Evolutionary conservation across 2,329 filamentous ascomycete species (phyloP).

Genomic region (Sclerotinia borealis): DNA sequence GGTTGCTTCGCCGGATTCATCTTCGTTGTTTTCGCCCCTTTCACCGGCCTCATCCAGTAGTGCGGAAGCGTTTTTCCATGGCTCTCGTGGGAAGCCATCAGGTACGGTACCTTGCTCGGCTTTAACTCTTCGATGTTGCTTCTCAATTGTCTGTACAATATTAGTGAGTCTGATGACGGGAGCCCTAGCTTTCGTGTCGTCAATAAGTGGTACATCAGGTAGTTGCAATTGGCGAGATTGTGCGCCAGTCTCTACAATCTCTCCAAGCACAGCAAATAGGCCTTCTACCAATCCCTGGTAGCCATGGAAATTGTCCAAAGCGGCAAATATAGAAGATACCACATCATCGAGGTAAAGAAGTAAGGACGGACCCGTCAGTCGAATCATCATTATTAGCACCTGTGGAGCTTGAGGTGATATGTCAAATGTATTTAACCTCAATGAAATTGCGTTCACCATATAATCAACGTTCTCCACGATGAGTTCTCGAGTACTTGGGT

Average conservation of each 20-base stretch:
- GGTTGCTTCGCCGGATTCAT: conserved; percentile 29
- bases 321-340: conserved; percentile 83
- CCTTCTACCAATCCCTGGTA: conserved; percentile 81
- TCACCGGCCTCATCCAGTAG: conserved; percentile 32
- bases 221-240: conserved; percentile 47
- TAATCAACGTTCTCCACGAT: conserved; percentile 93
- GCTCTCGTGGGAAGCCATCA: conserved; percentile 30
- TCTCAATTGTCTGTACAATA: conserved; percentile 54
- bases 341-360: conserved; percentile 90
- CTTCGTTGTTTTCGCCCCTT: conserved; percentile 16
- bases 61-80: conserved; percentile 34
- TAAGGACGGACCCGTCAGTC: conserved; percentile 71
- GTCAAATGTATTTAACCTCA: conserved; percentile 87
- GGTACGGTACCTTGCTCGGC: conserved; percentile 6
- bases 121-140: conserved; percentile 28
- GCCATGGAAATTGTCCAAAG: conserved; percentile 91
- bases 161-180: conserved; percentile 37
- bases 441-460: conserved; percentile 84
- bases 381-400: conserved; percentile 91
- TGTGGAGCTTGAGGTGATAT: conserved; percentile 86
- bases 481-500: conserved; percentile 66
- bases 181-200: conserved; percentile 40
- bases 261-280: conserved; percentile 75
- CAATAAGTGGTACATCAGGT: conserved; percentile 21
- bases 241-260: conserved; percentile 76